Conservation (phyloP, 371 early-diverging fungal genomes). For the Mucor lusitanicus region DNA sequence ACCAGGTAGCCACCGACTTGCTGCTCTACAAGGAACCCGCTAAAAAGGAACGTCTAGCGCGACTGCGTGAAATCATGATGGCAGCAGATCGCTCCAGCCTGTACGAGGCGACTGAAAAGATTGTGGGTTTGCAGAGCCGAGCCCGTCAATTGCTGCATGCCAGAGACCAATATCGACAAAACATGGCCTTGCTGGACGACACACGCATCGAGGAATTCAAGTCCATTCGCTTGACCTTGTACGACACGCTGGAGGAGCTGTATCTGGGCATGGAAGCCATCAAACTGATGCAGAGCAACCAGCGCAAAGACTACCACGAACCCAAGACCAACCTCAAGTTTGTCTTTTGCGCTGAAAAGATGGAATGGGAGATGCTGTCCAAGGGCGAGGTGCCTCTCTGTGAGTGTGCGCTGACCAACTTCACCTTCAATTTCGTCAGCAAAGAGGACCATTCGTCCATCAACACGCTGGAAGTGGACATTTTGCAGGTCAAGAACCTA, state of each 20-base stretch:
- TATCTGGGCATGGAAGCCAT: constrained; percentile 64
- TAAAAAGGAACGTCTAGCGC: constrained; percentile 65
- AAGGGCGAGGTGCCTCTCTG: constrained; percentile 54
- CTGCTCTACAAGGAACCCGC: constrained; percentile 71
- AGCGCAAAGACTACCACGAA: constrained; percentile 21
- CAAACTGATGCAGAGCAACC: constrained; percentile 45
- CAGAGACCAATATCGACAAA: constrained; percentile 60
- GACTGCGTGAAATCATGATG: constrained; percentile 71
- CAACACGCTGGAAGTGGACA: constrained; percentile 74
- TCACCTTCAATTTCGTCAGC: constrained; percentile 51
- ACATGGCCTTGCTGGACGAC: constrained; percentile 33
- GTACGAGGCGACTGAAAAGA: constrained; percentile 55
- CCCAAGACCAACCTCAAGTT: constrained; percentile 25
- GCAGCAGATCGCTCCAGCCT: constrained; percentile 67
- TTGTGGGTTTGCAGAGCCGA: constrained; percentile 56
- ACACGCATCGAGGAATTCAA: constrained; percentile 18
- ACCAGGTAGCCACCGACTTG: constrained; percentile 67
- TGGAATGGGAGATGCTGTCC: constrained; percentile 63
- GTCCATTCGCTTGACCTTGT: constrained; percentile 7
- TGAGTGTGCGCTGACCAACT: constrained; percentile 54
- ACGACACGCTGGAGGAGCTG: constrained; percentile 52
- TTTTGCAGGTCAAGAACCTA: constrained; percentile 68
- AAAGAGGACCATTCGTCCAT: constrained; percentile 65
- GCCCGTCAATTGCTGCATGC: constrained; percentile 46
- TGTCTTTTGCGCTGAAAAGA: constrained; percentile 38